Conservation (phyloP, 2,329 filamentous ascomycete genomes). For the Diaporthe vaccinii region DNA sequence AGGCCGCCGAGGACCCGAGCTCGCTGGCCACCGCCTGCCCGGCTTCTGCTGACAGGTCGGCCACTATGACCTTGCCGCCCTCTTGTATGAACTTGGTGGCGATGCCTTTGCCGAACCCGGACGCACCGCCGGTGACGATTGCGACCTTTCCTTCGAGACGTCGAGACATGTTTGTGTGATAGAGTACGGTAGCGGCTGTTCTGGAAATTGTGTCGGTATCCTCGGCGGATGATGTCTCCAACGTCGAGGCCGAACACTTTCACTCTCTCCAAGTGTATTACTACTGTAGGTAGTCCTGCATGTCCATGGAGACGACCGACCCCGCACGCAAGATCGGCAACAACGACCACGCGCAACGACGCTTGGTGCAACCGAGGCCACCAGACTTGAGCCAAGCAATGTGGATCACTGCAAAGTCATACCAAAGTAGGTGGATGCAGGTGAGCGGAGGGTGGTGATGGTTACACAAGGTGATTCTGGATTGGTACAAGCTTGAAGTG, state of each 20-base stretch:
- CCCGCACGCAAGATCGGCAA: constrained; percentile 38
- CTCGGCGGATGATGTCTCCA: background rate
- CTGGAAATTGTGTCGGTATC: background rate
- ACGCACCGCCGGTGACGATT: constrained; percentile 68
- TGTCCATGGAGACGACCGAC: background rate
- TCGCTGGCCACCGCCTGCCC: constrained; percentile 59
- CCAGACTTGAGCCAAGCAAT: background rate
- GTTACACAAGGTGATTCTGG: background rate
- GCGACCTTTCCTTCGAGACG: constrained; percentile 67
- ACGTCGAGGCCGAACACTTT: background rate
- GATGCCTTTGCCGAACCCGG: constrained; percentile 70
- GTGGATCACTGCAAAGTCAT: constrained; percentile 1
- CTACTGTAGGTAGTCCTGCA: background rate
- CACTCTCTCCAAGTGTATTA: background rate
- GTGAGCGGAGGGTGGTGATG: background rate
- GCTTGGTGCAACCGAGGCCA: constrained; percentile 4
- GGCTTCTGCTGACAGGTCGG: constrained; percentile 63
- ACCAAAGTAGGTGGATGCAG: background rate
- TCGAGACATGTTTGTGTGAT: constrained; percentile 36
- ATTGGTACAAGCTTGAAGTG: background rate
- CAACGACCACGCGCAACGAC: background rate
- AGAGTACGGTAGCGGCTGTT: too few relatives aligned
- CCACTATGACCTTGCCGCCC: constrained; percentile 47
- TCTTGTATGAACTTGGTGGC: constrained; percentile 52
- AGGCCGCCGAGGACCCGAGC: constrained; percentile 58